Percentiles rank a stretch among this genome's conserved stretches.
Conservation (phyloP, 1,284 basidiomycete genomes). For the Ustilago esculenta region DNA sequence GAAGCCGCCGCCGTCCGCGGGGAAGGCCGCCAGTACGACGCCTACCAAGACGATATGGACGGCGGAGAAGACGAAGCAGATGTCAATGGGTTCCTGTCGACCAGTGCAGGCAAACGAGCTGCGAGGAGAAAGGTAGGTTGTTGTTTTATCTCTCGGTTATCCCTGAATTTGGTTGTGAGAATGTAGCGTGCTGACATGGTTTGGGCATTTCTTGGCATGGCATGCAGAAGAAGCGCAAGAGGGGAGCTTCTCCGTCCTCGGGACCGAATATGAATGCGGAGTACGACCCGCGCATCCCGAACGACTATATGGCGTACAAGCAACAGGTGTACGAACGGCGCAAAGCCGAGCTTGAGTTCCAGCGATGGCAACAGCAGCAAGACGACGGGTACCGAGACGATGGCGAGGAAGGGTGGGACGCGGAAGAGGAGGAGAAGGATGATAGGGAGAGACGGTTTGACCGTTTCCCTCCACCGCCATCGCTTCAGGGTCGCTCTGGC, state of each 20-base stretch:
- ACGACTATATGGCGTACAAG: conserved; percentile 59
- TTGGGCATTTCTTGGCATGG: too few relatives aligned
- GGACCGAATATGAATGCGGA: conserved; percentile 54
- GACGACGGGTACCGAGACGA: conserved; percentile 16
- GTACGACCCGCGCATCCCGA: conserved; percentile 61
- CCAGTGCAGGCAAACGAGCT: conserved; percentile 31
- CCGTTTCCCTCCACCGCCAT: background rate
- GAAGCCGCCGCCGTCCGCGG: conserved; percentile 13
- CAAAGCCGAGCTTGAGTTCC: conserved; percentile 16
- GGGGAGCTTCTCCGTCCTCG: conserved; percentile 23
- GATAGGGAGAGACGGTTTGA: conserved; percentile 1
- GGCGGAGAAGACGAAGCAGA: conserved; percentile 47
- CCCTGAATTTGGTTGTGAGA: background rate
- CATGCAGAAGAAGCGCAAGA: conserved; percentile 37
- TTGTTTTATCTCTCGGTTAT: background rate
- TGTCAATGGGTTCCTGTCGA: conserved; percentile 52
- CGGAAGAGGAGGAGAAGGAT: conserved; percentile 20
- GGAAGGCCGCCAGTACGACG: conserved; percentile 4
- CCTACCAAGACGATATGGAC: conserved; percentile 11
- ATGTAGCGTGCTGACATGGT: background rate
- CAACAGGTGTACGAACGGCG: conserved; percentile 47
- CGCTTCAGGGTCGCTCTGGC: background rate
- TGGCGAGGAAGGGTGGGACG: conserved; percentile 6
- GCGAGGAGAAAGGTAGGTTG: conserved; percentile 43
- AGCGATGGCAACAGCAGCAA: conserved; percentile 14